phyloP scores from a whole-genome alignment of 2,329 filamentous ascomycete genomes.

The Paecilomyces variotii region DNA sequence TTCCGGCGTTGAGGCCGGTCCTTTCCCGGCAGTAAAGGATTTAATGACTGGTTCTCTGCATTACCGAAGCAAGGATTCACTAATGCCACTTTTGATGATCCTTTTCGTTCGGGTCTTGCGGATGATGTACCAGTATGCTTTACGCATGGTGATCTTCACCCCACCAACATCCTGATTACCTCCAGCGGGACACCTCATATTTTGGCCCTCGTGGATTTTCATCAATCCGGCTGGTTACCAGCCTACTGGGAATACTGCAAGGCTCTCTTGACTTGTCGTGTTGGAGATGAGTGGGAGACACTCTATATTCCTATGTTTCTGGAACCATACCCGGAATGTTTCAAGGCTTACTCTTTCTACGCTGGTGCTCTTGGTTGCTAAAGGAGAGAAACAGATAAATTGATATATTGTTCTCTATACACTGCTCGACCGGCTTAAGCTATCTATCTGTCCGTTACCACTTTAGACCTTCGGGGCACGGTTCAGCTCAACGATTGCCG shows the following conservation, averaged over 20 bases:
- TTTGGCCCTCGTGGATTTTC: background rate
- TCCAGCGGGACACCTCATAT: background rate
- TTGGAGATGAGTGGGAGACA: background rate
- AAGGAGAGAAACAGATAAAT: background rate
- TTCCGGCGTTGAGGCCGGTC: background rate
- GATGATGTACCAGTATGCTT: background rate
- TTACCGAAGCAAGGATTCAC: background rate
- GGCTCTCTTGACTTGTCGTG: background rate
- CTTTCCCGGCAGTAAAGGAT: background rate
- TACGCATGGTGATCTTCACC: background rate
- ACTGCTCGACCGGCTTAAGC: background rate
- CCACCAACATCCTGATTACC: background rate
- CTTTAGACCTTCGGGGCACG: no score
- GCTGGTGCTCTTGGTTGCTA: background rate
- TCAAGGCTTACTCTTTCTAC: background rate
- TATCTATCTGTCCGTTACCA: background rate
- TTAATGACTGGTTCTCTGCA: background rate
- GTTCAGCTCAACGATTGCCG: background rate
- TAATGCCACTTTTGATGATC: background rate
- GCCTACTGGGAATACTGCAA: background rate
- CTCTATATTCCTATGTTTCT: background rate
- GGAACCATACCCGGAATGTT: background rate
- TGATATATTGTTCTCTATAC: background rate
- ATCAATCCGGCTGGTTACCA: background rate
- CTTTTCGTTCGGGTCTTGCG: background rate